Evolutionary conservation across 179 eudicot species (phyloP), one percentile per base, ranked within the genome.

Genomic region (Silene coronaria): DNA sequence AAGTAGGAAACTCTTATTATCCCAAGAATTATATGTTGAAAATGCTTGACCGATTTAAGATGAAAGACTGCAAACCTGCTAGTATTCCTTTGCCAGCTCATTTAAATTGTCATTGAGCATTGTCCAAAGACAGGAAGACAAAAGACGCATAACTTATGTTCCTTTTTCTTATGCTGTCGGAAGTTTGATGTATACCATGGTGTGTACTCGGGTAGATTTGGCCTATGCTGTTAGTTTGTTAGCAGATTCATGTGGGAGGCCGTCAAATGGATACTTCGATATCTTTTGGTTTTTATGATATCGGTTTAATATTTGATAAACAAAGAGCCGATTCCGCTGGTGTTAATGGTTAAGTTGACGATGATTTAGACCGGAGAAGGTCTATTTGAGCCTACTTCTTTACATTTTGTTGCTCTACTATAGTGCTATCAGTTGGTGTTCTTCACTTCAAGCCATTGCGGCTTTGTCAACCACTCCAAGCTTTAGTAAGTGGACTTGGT

Each of bases 371-470:
- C 8, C 14, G 24, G 1, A 67, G 19, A 65, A 65, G 42, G 45
- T 34, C 26, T 14, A 4, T 67, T 30, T 32, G 6, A 17, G 21
- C 70, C 14, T 67, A 67, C n/a, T 17, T 67, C 2, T 36, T 67
- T 67, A 16, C 70, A 16, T n/a, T 17, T 17, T 67, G 70, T 67
- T 26, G 70, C 30, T 67, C 48, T n/a, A n/a, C n/a, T n/a, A n/a
- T n/a, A n/a, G n/a, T n/a, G 48, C 70, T 32, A 67, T 67, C 51
- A 67, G 70, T 67, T 67, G 51, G 51, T 67, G 34, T 67, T 67
- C 48, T n/a, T 67, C 46, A 2, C 12, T 34, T 5, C 70, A 67
- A 9, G 46, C 70, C 17, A 34, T 67, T 19, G 22, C 24, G 24
- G 23, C 22, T 17, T 58, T 21, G 12, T 7, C 57, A 14, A 48